phyloP scores from a whole-genome alignment of 345 rosid genomes.

The Boechera stricta region DNA sequence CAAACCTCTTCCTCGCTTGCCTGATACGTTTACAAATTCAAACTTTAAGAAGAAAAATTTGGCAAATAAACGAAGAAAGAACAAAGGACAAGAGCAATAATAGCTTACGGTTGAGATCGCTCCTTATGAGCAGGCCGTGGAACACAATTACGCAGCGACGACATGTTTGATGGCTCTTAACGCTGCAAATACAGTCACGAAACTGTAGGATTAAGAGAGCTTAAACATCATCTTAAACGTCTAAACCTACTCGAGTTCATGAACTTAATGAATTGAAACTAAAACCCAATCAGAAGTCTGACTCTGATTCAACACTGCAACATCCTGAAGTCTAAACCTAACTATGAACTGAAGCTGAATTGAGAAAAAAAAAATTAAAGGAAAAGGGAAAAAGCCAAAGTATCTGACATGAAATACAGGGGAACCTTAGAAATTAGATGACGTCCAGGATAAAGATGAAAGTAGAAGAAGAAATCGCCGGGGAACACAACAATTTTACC shows the following conservation, averaged over 20 bases:
- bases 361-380: not conserved
- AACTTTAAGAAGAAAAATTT: not conserved
- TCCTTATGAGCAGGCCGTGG: constrained; percentile 80
- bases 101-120: constrained; percentile 84
- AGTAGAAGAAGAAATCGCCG: constrained; percentile 14
- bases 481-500: constrained; percentile 8
- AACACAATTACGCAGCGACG: constrained; percentile 75
- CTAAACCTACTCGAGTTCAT: constrained; percentile 7
- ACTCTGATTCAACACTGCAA: not conserved
- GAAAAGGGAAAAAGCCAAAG: not conserved
- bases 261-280: not conserved
- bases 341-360: constrained; percentile 13
- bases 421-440: not conserved
- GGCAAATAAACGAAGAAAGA: not conserved
- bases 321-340: constrained; percentile 2
- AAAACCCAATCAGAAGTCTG: not conserved
- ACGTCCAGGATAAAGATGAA: not conserved
- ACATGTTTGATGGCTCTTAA: constrained; percentile 55
- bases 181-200: constrained; percentile 31
- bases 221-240: not conserved
- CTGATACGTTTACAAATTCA: constrained; percentile 42
- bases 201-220: not conserved
- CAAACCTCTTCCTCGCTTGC: constrained; percentile 70
- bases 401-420: not conserved
- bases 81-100: not conserved